Evolutionary conservation across 768 basidiomycete genomes (phyloP).

Genomic region (Phylloporus rhodoxanthus): DNA sequence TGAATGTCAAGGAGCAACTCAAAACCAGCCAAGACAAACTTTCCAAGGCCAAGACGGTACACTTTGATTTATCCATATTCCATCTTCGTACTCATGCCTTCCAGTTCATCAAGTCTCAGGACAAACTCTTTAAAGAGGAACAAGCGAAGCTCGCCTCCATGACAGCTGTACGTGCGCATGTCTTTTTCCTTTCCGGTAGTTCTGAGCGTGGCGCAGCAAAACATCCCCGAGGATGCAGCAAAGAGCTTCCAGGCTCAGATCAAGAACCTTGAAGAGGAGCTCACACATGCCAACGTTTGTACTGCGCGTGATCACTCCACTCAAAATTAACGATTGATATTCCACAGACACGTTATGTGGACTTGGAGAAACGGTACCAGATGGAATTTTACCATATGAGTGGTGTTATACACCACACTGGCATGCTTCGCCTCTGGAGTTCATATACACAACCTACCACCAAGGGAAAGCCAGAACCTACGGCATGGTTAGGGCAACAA

Average conservation of each 20-base stretch:
- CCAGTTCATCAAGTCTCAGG: slow-evolving; percentile 90
- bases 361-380: slow-evolving; percentile 57
- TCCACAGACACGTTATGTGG: slow-evolving; percentile 43
- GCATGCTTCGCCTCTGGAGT: slow-evolving; percentile 57
- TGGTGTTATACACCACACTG: slow-evolving; percentile 62
- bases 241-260: slow-evolving; percentile 60
- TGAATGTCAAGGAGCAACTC: slow-evolving; percentile 60
- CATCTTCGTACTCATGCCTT: slow-evolving; percentile 1
- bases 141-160: slow-evolving; percentile 51
- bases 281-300: slow-evolving; percentile 50
- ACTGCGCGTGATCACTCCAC: background rate
- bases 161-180: slow-evolving; percentile 37
- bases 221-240: slow-evolving; percentile 69
- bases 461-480: slow-evolving; percentile 43
- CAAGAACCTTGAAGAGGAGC: slow-evolving; percentile 58
- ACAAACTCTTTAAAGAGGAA: slow-evolving; percentile 81
- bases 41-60: slow-evolving; percentile 69
- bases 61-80: background rate
- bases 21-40: slow-evolving; percentile 75
- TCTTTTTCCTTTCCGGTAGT: background rate
- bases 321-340: slow-evolving; percentile 1
- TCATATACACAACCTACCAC: slow-evolving; percentile 50
- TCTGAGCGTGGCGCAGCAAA: slow-evolving; percentile 28
- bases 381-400: slow-evolving; percentile 81
- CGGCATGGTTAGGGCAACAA: slow-evolving; percentile 67